Evolutionary conservation across 176 grass and related monocot genomes (phyloP).

Genomic region (Oryza coarctata): DNA sequence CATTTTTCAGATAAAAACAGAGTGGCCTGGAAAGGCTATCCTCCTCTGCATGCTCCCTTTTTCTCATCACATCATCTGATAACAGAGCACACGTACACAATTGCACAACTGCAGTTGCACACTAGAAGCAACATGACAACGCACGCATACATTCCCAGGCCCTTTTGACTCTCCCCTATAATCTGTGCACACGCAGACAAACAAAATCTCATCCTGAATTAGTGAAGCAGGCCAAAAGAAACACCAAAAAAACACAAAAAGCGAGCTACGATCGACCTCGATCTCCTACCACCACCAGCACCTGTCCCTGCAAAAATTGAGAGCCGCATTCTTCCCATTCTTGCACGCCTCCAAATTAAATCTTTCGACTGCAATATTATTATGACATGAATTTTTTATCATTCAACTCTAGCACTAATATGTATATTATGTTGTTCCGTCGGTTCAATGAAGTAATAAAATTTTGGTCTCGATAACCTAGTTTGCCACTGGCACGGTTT

Average conservation of each 20-base stretch:
- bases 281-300: background rate
- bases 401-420: too few species aligned
- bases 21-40: background rate
- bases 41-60: background rate
- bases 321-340: background rate
- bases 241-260: background rate
- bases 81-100: background rate
- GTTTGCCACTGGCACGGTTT: too few species aligned
- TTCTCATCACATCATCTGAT: background rate
- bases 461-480: too few species aligned
- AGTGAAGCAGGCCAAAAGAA: conserved; percentile 25
- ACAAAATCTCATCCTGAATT: background rate
- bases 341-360: background rate
- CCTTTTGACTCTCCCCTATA: background rate
- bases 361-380: background rate
- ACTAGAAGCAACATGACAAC: background rate
- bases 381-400: background rate
- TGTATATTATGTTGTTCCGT: too few species aligned
- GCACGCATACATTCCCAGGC: background rate
- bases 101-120: background rate
- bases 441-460: too few species aligned
- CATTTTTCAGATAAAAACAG: background rate
- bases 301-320: background rate
- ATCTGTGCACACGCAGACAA: background rate
- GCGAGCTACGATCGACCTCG: background rate